phyloP scores from a whole-genome alignment of 1,284 basidiomycete genomes.

The Violaceomyces palustris region DNA sequence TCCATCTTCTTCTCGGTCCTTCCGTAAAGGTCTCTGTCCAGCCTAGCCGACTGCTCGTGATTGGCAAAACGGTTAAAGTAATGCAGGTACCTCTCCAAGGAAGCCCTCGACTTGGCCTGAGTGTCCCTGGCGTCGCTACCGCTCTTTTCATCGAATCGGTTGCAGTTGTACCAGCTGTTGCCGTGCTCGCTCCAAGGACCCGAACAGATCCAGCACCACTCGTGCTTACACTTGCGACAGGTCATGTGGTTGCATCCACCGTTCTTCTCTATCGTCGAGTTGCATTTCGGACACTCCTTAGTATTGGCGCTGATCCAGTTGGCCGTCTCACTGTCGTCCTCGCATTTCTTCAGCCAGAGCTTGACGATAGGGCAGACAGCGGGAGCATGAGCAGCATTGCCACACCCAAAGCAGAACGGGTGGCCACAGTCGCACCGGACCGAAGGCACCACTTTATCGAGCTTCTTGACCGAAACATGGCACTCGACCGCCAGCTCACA shows the following conservation, averaged over 20 bases:
- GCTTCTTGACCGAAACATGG: constrained; percentile 59
- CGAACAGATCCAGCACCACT: constrained; percentile 65
- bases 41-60: constrained; percentile 94
- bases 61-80: constrained; percentile 70
- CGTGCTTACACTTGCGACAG: constrained; percentile 51
- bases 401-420: constrained; percentile 60
- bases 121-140: constrained; percentile 70
- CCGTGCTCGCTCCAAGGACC: constrained; percentile 97
- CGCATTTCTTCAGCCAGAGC: constrained; percentile 95
- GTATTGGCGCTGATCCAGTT: constrained; percentile 99
- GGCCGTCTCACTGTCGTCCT: constrained; percentile 94
- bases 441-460: constrained; percentile 78
- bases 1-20: constrained; percentile 99
- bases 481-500: constrained; percentile 79
- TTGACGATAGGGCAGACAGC: constrained; percentile 81
- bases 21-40: constrained; percentile 82
- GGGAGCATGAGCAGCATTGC: constrained; percentile 71
- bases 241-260: constrained; percentile 71
- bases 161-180: constrained; percentile 96
- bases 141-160: constrained; percentile 89
- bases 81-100: constrained; percentile 82
- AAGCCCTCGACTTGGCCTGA: constrained; percentile 71
- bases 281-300: constrained; percentile 86
- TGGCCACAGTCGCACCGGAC: constrained; percentile 72
- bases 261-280: constrained; percentile 98